Evolutionary conservation across 192 early-diverging fungal species (phyloP).

Genomic region (Rhizoclosmatium sp.): DNA sequence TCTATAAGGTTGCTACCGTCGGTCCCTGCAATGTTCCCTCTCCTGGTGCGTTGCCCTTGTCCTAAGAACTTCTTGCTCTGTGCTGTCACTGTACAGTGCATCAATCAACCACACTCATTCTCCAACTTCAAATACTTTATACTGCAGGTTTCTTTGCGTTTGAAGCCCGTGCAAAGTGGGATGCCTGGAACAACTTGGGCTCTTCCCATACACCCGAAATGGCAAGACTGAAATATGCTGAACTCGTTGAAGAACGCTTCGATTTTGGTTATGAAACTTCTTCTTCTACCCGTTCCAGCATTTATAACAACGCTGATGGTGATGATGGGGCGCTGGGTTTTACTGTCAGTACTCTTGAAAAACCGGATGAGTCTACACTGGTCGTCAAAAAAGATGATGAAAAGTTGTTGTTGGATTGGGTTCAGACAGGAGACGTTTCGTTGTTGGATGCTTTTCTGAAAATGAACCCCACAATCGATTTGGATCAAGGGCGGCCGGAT

Average conservation of each 20-base stretch:
- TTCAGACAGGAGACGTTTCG: conserved; percentile 39
- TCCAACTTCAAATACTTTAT: background rate
- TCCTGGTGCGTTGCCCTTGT: conserved; percentile 46
- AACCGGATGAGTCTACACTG: conserved; percentile 32
- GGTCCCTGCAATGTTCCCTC: conserved; percentile 44
- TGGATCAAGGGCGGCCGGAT: conserved; percentile 7
- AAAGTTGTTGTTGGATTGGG: conserved; percentile 45
- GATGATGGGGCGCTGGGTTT: conserved; percentile 19
- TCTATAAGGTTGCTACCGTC: conserved; percentile 52
- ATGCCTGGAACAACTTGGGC: conserved; percentile 44
- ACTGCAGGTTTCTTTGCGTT: background rate
- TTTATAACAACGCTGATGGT: background rate
- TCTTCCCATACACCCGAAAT: conserved; percentile 17
- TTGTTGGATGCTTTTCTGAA: conserved; percentile 17
- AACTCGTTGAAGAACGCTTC: conserved; percentile 23
- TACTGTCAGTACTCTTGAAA: conserved; percentile 37
- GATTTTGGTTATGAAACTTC: conserved; percentile 6
- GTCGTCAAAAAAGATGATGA: conserved; percentile 24
- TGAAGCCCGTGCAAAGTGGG: conserved; percentile 35
- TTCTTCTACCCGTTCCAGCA: too few relatives aligned
- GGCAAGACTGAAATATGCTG: conserved; percentile 42
- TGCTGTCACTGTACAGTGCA: conserved; percentile 23
- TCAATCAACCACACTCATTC: background rate
- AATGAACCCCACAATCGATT: background rate
- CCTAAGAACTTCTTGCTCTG: conserved; percentile 25